Base-by-base conservation (phyloP, 371 early-diverging fungal species). In the Apophysomyces sp. region DNA sequence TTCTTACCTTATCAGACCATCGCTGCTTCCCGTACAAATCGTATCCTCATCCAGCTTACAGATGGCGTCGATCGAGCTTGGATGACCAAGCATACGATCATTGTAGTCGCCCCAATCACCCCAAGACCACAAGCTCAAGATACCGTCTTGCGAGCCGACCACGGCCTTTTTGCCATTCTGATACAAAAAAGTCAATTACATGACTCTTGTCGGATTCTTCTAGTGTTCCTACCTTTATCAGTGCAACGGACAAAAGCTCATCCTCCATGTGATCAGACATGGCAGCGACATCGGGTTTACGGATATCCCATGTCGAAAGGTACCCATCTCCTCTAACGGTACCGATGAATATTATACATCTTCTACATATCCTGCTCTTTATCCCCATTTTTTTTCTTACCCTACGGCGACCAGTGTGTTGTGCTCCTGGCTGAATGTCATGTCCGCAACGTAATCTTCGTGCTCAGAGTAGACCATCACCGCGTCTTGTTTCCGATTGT, bases 181-280 rank as follows among this genome's bases (percentile, higher is more conserved):
- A 44, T 12, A 59, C 16, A 52, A 30, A 7, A 21, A 37, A 41
- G 31, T 40, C 36, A 7, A 24, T 27, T 26, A 37, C 52, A 1
- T 21, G 21, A 5, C 9, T 44, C 16, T 26, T 7, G 3, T 18
- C 6, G 21, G 18, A 0, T 26, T 18, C 9, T 8, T 9, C 8
- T 24, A 21, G 16, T 21, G 21, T 16, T 55, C 51, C 55, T 61
- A 82, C 83, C 72, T 88, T 91, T 51, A 96, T 83, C 24, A 94
- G 67, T 2, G 77, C 76, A 6, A 96, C 80, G 4, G 91, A 94
- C 51, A 96, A 69, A 39, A 96, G 81, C 66, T 97, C 98, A 66
- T 95, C 97, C 41, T 97, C 98, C 77, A 94, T 90, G 64, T 94
- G 89, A 31, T 90, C 95, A 2, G 95, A 95, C 67, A 92, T 86